A percentile compares a stretch with the other conserved stretches of the same genome.
These are phyloP conservation scores for Sporodiniella umbellata DNA, from an alignment of 371 early-diverging fungal genomes.

Conservation along the genomic window DNA sequence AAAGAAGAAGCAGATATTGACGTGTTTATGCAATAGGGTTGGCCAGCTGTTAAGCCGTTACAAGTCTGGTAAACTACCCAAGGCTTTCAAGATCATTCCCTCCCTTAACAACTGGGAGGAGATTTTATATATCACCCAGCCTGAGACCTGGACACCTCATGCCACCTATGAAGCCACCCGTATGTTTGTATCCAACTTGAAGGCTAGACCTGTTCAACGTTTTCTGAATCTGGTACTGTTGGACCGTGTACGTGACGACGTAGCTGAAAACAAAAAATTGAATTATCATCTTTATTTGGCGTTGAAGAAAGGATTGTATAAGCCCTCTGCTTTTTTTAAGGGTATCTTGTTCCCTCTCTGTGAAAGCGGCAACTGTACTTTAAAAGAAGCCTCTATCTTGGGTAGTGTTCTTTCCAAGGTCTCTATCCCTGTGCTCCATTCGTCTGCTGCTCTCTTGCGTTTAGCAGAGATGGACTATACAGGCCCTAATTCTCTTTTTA, in stretches of 20 bases:
- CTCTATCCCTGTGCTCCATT: conserved; percentile 93
- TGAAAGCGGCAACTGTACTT: conserved; percentile 91
- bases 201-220: conserved; percentile 86
- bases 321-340: conserved; percentile 97
- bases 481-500: conserved; percentile 91
- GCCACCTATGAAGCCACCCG: conserved; percentile 95
- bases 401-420: conserved; percentile 90
- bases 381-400: conserved; percentile 95
- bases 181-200: conserved; percentile 94
- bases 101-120: conserved; percentile 96
- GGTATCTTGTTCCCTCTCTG: conserved; percentile 96
- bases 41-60: conserved; percentile 89
- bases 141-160: conserved; percentile 94
- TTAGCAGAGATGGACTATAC: conserved; percentile 97
- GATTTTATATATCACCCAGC: conserved; percentile 86
- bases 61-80: conserved; percentile 95
- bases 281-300: conserved; percentile 96
- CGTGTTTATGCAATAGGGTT: conserved; percentile 64
- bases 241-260: conserved; percentile 92
- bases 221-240: conserved; percentile 86
- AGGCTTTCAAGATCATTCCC: conserved; percentile 98
- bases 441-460: conserved; percentile 90
- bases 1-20: no score
- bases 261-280: conserved; percentile 91
- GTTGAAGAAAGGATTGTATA: conserved; percentile 94